These are phyloP conservation scores for Rhipidocladum racemiflorum DNA, from an alignment of 176 grass and related monocot genomes.

Conservation along the genomic window DNA sequence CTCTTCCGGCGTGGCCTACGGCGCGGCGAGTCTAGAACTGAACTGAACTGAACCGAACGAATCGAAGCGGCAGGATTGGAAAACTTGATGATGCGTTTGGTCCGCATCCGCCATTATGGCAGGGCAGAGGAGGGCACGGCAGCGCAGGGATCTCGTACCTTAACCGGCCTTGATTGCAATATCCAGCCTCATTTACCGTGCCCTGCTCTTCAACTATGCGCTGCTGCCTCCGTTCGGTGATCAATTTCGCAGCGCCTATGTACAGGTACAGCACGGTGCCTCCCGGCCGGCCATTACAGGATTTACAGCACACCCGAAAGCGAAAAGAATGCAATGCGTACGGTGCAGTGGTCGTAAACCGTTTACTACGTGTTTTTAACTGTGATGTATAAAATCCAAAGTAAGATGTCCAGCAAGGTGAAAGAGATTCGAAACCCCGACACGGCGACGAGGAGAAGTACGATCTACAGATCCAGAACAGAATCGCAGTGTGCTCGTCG, in stretches of 20 bases:
- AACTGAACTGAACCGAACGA: background rate
- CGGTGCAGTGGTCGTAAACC: background rate
- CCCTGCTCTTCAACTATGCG: background rate
- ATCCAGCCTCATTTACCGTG: background rate
- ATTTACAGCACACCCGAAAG: too few species aligned
- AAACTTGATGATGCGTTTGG: background rate
- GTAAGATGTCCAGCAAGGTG: background rate
- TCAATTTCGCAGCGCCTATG: background rate
- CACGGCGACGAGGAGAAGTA: background rate
- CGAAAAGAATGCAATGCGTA: background rate
- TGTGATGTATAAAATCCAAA: background rate
- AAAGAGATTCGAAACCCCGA: background rate
- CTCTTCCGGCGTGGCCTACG: background rate
- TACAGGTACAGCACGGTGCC: background rate
- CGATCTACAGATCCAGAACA: background rate
- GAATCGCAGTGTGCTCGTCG: too few species aligned
- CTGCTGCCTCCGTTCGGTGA: background rate
- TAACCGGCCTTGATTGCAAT: background rate
- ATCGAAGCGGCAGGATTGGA: background rate
- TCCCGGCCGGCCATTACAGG: too few species aligned
- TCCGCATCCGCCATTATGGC: background rate
- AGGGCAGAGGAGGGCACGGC: background rate
- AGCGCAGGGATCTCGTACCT: background rate
- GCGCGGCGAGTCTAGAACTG: background rate
- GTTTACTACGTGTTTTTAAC: background rate